A percentile compares a stretch with the other conserved stretches of the same genome.
These are phyloP conservation scores for Lonicera japonica DNA, from an alignment of 129 eudicot species.

Conservation along the genomic window DNA sequence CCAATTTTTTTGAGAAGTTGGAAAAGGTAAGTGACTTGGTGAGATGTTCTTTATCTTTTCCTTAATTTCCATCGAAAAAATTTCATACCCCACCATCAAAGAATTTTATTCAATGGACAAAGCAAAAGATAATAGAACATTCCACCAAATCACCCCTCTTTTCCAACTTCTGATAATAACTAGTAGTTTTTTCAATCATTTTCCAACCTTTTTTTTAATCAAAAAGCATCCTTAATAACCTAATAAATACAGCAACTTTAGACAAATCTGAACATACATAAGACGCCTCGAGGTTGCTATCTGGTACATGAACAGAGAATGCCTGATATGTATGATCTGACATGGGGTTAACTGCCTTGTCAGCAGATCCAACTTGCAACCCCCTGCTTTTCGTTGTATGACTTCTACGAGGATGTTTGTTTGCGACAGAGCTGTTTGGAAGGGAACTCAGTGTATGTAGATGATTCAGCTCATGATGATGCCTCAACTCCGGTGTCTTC, in stretches of 20 bases:
- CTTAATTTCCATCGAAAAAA: too few species aligned
- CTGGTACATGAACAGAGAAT: slow-evolving; percentile 6
- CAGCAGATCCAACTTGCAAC: slow-evolving; percentile 7
- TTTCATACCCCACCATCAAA: too few species aligned
- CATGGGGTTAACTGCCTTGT: slow-evolving; percentile 3
- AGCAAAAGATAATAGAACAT: too few species aligned
- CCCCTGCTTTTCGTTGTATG: slow-evolving; percentile 1
- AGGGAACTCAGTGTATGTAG: slow-evolving; percentile 10
- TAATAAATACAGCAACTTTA: background rate
- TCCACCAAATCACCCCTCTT: too few species aligned
- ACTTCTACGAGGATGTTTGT: slow-evolving; percentile 1
- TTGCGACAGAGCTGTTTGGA: background rate
- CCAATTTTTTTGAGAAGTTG: too few species aligned
- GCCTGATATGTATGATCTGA: slow-evolving; percentile 9
- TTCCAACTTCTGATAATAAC: too few species aligned
- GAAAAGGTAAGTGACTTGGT: too few species aligned
- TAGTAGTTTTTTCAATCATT: too few species aligned
- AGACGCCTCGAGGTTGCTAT: slow-evolving; percentile 13
- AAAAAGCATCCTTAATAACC: background rate
- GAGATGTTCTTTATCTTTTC: too few species aligned
- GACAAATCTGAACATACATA: slow-evolving; percentile 16
- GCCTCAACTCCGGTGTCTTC: slow-evolving; percentile 14
- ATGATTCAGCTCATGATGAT: slow-evolving; percentile 12
- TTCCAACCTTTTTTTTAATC: too few species aligned
- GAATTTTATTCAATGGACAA: too few species aligned